Conservation (phyloP, 805 yeast genomes). For the Nakazawaea peltata region DNA sequence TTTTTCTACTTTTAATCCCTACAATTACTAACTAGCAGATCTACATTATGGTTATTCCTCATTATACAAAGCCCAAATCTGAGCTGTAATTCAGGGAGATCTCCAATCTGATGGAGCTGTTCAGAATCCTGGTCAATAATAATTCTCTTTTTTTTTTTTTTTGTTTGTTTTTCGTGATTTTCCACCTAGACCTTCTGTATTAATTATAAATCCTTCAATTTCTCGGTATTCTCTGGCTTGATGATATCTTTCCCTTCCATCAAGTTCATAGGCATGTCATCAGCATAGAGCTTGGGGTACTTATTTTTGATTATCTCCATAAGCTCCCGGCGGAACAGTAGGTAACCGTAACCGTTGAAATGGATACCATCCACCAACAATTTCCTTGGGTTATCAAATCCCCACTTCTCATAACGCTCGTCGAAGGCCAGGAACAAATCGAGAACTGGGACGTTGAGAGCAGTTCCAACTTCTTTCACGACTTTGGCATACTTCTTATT, state of each 20-base stretch:
- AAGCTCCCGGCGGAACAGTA: conserved; percentile 36
- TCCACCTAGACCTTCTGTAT: too few species aligned
- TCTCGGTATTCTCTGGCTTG: not conserved
- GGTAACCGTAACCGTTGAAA: conserved; percentile 46
- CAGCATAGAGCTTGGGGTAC: conserved; percentile 44
- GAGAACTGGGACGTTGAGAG: conserved; percentile 44
- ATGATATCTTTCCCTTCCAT: conserved; percentile 32
- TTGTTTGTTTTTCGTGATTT: too few species aligned
- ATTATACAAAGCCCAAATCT: too few species aligned
- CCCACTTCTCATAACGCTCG: too few species aligned
- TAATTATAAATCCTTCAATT: conserved; percentile 14
- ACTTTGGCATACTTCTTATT: conserved; percentile 45
- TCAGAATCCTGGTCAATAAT: too few species aligned
- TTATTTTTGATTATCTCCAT: conserved; percentile 24
- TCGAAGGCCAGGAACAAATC: conserved; percentile 42
- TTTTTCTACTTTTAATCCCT: too few species aligned
- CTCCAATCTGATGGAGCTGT: too few species aligned
- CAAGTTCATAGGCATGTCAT: conserved; percentile 25
- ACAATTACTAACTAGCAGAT: too few species aligned
- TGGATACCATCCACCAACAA: conserved; percentile 44
- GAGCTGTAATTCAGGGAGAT: too few species aligned
- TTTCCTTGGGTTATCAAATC: too few species aligned
- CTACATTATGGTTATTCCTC: too few species aligned
- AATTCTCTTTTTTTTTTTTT: too few species aligned
- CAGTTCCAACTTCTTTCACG: conserved; percentile 34